Evolutionary conservation across 768 basidiomycete species (phyloP), one percentile per base, ranked within the genome.

Genomic region (Mycena albidolilacea): DNA sequence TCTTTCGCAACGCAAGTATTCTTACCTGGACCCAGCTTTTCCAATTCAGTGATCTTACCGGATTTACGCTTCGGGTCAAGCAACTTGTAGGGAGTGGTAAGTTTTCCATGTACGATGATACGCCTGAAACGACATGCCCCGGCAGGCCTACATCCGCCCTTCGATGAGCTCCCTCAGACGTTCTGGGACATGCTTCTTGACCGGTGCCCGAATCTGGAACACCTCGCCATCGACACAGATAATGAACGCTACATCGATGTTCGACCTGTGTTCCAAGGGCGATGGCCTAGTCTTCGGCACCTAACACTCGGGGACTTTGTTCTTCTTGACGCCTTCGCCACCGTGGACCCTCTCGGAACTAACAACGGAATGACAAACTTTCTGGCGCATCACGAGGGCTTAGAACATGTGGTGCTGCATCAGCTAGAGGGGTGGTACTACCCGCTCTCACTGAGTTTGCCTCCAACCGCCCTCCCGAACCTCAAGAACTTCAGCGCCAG

Each of bases 171-270:
- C 23, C 75, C 75, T 30, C 71, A 75, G 46, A 69, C 71, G 39
- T 63, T 75, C 17, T 75, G 71, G 71, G 67, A 69, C 35, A 75
- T 75, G 75, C 69, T 75, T 39, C 52, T 73, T 35, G 59, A 72
- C 50, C 71, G 64, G 15, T 75, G 75, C 55, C 63, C 67, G 38
- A 72, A 75, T 67, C 54, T 75, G 4, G 50, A 72, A 11, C 68
- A 72, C 15, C 71, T 75, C 1, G 67, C 75, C 23, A 75, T 75
- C 43, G 75, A 75, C 69, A 75, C 75, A 15, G 71, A 66, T 12
- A 75, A 75, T 54, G 75, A 75, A 52, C 68, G 75, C 21, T 75
- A 75, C 57, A 75, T 75, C n/a, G 75, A 75, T 60, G 64, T 75
- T 35, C 71, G 75, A 17, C 75, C 75, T 19, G 21, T 75, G 17